These are phyloP conservation scores for Emmonsia crescens DNA, from an alignment of 2,329 filamentous ascomycete genomes.

Conservation along the genomic window DNA sequence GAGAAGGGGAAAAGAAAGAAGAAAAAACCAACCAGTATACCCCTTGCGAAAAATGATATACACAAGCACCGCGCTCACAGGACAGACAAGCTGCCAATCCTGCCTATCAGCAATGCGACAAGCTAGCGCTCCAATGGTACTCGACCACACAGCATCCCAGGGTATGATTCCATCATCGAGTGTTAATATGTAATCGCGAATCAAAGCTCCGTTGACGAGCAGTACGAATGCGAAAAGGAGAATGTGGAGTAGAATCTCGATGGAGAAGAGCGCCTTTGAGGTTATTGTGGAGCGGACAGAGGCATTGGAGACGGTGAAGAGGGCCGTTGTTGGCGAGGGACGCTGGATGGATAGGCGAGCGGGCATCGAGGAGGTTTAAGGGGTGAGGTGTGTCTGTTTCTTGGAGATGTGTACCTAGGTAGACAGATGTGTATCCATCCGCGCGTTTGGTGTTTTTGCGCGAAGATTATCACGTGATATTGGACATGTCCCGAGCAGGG, in stretches of 20 bases:
- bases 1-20: not conserved
- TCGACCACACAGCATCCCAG: constrained; percentile 26
- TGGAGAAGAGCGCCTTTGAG: constrained; percentile 34
- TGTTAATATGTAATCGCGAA: constrained; percentile 21
- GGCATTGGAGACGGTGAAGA: constrained; percentile 81
- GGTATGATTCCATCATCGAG: constrained; percentile 19
- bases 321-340: constrained; percentile 79
- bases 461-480: not conserved
- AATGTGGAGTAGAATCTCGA: constrained; percentile 37
- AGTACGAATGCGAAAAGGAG: constrained; percentile 34
- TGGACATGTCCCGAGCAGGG: not conserved
- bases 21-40: constrained; percentile 38
- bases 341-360: constrained; percentile 35
- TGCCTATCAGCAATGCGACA: constrained; percentile 28
- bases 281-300: constrained; percentile 41
- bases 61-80: constrained; percentile 29
- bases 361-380: constrained; percentile 41
- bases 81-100: constrained; percentile 33
- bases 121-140: constrained; percentile 21
- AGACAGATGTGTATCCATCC: too few species aligned
- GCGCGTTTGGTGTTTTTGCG: too few species aligned
- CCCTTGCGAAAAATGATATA: constrained; percentile 38
- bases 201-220: constrained; percentile 25
- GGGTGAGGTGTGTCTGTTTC: not conserved
- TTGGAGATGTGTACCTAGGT: not conserved